Conservation (phyloP, 129 eudicot genomes). For the Lactuca saligna region DNA sequence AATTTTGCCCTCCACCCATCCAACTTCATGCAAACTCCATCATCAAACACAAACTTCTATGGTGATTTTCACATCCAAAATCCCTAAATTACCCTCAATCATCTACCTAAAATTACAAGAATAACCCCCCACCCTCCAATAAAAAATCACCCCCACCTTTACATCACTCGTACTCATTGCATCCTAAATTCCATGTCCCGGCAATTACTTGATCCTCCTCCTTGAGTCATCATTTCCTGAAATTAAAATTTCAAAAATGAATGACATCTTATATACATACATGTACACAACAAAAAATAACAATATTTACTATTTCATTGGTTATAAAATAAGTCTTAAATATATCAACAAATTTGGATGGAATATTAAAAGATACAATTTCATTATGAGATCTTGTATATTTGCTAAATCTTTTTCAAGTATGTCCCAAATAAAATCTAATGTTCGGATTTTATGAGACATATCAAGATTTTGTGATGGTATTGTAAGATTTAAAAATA, state of each 20-base stretch:
- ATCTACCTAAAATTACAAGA: conserved; percentile 29
- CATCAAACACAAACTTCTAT: conserved; percentile 38
- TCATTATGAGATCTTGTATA: neutral
- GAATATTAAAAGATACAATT: neutral
- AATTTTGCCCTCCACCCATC: conserved; percentile 27
- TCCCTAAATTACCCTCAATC: conserved; percentile 25
- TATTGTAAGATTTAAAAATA: neutral
- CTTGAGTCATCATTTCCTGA: conserved; percentile 39
- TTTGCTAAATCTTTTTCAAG: neutral
- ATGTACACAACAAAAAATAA: neutral
- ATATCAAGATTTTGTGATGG: conserved; percentile 6
- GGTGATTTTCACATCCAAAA: conserved; percentile 30
- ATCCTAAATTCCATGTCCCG: conserved; percentile 31
- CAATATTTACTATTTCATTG: neutral
- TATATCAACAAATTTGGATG: neutral
- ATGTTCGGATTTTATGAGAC: neutral
- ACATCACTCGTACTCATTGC: conserved; percentile 31
- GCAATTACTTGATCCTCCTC: conserved; percentile 34
- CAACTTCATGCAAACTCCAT: conserved; percentile 4
- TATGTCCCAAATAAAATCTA: neutral
- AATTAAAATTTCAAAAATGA: neutral
- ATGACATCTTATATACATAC: no score
- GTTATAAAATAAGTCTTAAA: no score
- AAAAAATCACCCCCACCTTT: conserved; percentile 38
- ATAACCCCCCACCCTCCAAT: conserved; percentile 20